A percentile compares a stretch with the other conserved stretches of the same genome.
These are phyloP conservation scores for Tulasnella sp. DNA, from an alignment of 768 basidiomycete species.

Conservation along the genomic window DNA sequence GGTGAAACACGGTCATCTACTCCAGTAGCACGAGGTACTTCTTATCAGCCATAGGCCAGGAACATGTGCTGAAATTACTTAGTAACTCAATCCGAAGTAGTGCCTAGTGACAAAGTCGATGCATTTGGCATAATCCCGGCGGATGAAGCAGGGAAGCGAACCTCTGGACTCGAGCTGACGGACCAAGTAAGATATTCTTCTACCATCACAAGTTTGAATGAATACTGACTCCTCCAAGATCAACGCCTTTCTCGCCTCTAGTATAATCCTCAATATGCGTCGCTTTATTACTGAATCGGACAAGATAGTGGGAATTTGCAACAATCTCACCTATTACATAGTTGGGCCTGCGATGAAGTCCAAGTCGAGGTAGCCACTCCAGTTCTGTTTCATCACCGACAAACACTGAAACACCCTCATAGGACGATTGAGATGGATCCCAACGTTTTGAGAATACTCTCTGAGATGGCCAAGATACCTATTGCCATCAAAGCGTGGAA, in stretches of 20 bases:
- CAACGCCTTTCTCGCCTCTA: conserved; percentile 51
- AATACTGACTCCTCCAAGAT: conserved; percentile 36
- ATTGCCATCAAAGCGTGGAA: conserved; percentile 77
- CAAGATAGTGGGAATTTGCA: conserved; percentile 64
- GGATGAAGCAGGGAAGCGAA: conserved; percentile 6
- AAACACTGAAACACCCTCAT: background rate
- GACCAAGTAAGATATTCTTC: conserved; percentile 1
- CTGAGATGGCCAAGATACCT: conserved; percentile 67
- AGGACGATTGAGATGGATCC: conserved; percentile 63
- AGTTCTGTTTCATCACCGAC: background rate
- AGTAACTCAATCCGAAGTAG: conserved; percentile 11
- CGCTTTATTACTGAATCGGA: conserved; percentile 75
- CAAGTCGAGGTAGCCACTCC: conserved; percentile 45
- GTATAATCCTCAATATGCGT: conserved; percentile 60
- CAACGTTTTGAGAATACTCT: conserved; percentile 50
- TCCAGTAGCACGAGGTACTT: conserved; percentile 2
- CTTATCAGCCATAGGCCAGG: background rate
- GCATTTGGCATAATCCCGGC: background rate
- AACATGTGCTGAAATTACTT: background rate
- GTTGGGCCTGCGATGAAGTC: conserved; percentile 69
- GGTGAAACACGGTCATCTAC: conserved; percentile 44
- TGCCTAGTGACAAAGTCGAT: conserved; percentile 14
- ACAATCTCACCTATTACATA: conserved; percentile 73
- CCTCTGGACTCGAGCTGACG: conserved; percentile 8
- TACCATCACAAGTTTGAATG: conserved; percentile 5